phyloP scores from a whole-genome alignment of 345 rosid species.

The Angophora floribunda region DNA sequence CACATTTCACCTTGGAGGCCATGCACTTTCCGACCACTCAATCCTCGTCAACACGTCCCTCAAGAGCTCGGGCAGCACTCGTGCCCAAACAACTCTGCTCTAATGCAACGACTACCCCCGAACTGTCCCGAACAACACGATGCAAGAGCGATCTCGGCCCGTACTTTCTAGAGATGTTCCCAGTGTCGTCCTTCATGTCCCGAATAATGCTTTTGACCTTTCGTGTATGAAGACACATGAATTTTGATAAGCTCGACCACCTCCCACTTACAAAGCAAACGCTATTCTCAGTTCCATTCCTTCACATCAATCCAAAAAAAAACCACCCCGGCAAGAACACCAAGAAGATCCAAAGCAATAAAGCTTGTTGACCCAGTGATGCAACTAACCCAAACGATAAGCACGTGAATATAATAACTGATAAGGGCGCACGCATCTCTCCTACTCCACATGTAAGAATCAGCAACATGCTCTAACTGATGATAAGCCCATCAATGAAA shows the following conservation, averaged over 20 bases:
- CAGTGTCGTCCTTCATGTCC: conserved; percentile 71
- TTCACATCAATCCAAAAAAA: not conserved
- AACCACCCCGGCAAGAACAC: not conserved
- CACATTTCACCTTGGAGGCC: conserved; percentile 72
- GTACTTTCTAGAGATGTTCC: conserved; percentile 52
- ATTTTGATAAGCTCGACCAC: not conserved
- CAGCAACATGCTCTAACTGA: not conserved
- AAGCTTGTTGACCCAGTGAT: not conserved
- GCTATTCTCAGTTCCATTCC: not conserved
- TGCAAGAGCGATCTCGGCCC: conserved; percentile 75
- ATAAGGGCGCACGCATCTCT: not conserved
- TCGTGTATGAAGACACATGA: not conserved
- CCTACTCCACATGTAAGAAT: not conserved
- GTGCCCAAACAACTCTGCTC: conserved; percentile 91
- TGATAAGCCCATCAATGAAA: not conserved
- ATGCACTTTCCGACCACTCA: conserved; percentile 48
- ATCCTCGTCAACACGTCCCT: conserved; percentile 74
- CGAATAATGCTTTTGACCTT: conserved; percentile 40
- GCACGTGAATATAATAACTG: not conserved
- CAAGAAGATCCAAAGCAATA: not conserved
- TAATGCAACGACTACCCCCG: conserved; percentile 48
- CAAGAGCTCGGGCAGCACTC: conserved; percentile 77
- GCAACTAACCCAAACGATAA: not conserved
- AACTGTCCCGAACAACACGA: conserved; percentile 66
- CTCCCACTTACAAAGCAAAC: not conserved